Conservation (phyloP, 2,329 filamentous ascomycete genomes). For the Tolypocladium cylindrosporum region DNA sequence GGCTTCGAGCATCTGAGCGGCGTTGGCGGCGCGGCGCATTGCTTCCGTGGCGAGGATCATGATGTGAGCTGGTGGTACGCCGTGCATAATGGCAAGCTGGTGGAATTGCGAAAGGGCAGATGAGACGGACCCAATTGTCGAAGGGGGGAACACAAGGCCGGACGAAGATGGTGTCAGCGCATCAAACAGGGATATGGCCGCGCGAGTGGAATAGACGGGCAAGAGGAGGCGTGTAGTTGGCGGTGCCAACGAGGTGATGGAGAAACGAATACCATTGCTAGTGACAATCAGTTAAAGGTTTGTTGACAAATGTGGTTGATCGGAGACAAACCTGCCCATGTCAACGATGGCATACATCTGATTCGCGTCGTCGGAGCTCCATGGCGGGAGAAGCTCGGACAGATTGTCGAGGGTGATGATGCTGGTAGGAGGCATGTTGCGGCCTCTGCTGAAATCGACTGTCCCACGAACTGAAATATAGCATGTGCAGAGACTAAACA, state of each 20-base stretch:
- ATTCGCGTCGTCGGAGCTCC: conserved; percentile 33
- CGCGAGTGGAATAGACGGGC: conserved; percentile 69
- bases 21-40: conserved; percentile 71
- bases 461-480: background rate
- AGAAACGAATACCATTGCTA: conserved; percentile 90
- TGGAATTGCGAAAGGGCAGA: conserved; percentile 61
- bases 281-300: conserved; percentile 1
- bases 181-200: conserved; percentile 78
- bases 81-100: conserved; percentile 57
- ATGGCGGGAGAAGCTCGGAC: conserved; percentile 35
- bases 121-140: conserved; percentile 57
- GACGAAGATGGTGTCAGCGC: conserved; percentile 48
- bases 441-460: background rate
- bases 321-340: conserved; percentile 42
- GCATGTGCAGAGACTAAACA: background rate
- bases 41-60: conserved; percentile 81
- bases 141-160: conserved; percentile 33
- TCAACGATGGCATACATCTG: conserved; percentile 49
- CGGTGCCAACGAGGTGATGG: conserved; percentile 71
- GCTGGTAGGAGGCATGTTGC: conserved; percentile 23
- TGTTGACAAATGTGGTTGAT: background rate
- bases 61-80: conserved; percentile 55
- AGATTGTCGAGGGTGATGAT: conserved; percentile 43
- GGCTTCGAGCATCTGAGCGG: conserved; percentile 51
- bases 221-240: conserved; percentile 61